Evolutionary conservation across 805 yeast species (phyloP).

Genomic region (Candida ipomoeae): DNA sequence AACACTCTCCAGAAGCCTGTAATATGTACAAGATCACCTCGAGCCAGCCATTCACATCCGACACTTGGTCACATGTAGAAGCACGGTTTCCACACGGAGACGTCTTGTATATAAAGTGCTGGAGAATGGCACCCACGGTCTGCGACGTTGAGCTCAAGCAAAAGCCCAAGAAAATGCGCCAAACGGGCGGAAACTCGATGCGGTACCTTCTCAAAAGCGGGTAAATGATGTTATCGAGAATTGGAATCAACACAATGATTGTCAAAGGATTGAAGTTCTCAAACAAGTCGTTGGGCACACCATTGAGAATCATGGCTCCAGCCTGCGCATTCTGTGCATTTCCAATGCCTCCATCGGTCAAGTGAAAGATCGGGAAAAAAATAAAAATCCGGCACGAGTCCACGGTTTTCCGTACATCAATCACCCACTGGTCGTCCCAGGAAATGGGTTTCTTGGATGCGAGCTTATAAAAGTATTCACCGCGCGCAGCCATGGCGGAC

Average conservation of each 20-base stretch:
- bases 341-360: slow-evolving; percentile 49
- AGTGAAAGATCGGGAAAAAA: slow-evolving; percentile 35
- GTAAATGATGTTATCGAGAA: slow-evolving; percentile 45
- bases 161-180: slow-evolving; percentile 47
- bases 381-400: slow-evolving; percentile 44
- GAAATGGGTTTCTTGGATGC: slow-evolving; percentile 18
- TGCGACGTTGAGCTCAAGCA: slow-evolving; percentile 44
- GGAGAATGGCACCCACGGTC: slow-evolving; percentile 48
- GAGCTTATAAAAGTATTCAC: slow-evolving; percentile 27
- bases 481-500: slow-evolving; percentile 40
- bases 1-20: slow-evolving; percentile 51
- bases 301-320: slow-evolving; percentile 48
- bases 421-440: slow-evolving; percentile 47
- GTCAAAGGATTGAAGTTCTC: slow-evolving; percentile 52
- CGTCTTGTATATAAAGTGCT: slow-evolving; percentile 43
- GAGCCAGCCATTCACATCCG: slow-evolving; percentile 32
- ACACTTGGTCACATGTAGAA: slow-evolving; percentile 30
- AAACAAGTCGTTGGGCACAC: slow-evolving; percentile 55
- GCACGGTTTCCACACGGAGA: slow-evolving; percentile 51
- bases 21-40: slow-evolving; percentile 31
- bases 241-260: slow-evolving; percentile 49
- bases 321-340: slow-evolving; percentile 49
- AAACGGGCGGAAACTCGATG: slow-evolving; percentile 29
- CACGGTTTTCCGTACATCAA: slow-evolving; percentile 42
- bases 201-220: slow-evolving; percentile 42